Base-by-base conservation (phyloP, 768 basidiomycete genomes). In the Kwoniella pini region DNA sequence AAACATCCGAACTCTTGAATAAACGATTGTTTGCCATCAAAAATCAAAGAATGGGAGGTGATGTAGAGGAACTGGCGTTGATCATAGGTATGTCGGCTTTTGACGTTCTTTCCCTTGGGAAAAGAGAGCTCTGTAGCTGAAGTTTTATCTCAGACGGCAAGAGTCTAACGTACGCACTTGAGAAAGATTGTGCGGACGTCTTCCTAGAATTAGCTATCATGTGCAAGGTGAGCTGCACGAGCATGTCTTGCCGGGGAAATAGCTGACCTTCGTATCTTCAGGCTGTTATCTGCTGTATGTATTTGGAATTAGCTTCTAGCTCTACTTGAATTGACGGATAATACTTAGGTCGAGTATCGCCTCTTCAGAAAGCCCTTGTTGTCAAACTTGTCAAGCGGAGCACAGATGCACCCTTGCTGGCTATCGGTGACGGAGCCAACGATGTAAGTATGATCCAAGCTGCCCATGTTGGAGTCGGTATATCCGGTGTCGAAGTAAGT, bases 361-460 rank as follows among this genome's bases (percentile, higher is more conserved):
- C 96, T 4, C 79, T 98, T 44, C 96, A 99, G 77, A 99, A 98
- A 77, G 95, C 95, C 0, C 84, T 96, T 38, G 94, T 98, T 3
- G 95, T 98, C 65, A 97, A 97, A 79, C 85, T 98, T n/a, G 95
- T 98, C 56, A 97, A 97, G 83, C 94, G 94, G 79, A 94, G 95
- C 77, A 86, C 88, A 69, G 91, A 91, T 58, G 84, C 92, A 6
- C 91, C 96, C 54, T 82, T 96, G n/a, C 84, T 98, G 9, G 95
- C 95, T 2, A 97, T 98, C 51, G 95, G 95, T 21, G 95, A 98
- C 66, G 95, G 95, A 50, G 95, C 95, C 1, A 98, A 97, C 77
- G 95, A 98, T 77, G 95, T 98, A 68, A 91, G 91, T 75, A 98
- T 98, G 95, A 98, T 98, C 61, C 95, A 98, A 76, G 95, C 95